Base-by-base conservation (phyloP, 768 basidiomycete genomes). In the Boletus huronensis region DNA sequence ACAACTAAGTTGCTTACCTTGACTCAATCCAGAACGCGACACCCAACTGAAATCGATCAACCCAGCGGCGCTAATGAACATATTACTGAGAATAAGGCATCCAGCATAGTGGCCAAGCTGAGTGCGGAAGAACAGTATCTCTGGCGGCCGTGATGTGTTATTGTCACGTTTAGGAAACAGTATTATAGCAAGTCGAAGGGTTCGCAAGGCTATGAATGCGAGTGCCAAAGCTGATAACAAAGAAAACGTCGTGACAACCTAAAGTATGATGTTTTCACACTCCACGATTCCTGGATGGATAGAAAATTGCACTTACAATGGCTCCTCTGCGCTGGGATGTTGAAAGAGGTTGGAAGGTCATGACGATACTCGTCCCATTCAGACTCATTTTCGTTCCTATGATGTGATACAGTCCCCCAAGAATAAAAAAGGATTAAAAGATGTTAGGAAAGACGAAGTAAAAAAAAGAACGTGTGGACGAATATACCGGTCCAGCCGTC, bases 31-130 rank as follows among this genome's bases (percentile, higher is more conserved):
- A 36, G 70, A 73, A 35, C 68, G 54, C 13, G 68, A 50, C 32
- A 80, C 47, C 82, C 85, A 88, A 29, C 68, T 62, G 46, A 84
- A 58, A 32, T 78, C 77, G 46, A 88, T 74, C 9, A 85, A 66
- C 36, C 83, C 84, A 49, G 83, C 75, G 16, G 75, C 48, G 31
- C 78, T 75, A 53, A 72, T 80, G 64, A 84, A 70, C 50, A 81
- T 70, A 65, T 88, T 83, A 55, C 79, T 78, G 26, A 83, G 59
- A 55, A 88, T 73, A 52, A 90, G 74, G 62, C 82, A 87, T 36
- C 74, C 76, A n/a, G 80, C 78, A 65, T 88, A 88, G 47, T 80
- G 78, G 1, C 88, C 88, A 14, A 88, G 77, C 58, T 87, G 86
- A 7, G 86, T 87, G 53, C 79, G 77, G 68, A 90, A 87, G 68